Base-by-base conservation (phyloP, 1,284 basidiomycete species). In the Puccinia coronata region DNA sequence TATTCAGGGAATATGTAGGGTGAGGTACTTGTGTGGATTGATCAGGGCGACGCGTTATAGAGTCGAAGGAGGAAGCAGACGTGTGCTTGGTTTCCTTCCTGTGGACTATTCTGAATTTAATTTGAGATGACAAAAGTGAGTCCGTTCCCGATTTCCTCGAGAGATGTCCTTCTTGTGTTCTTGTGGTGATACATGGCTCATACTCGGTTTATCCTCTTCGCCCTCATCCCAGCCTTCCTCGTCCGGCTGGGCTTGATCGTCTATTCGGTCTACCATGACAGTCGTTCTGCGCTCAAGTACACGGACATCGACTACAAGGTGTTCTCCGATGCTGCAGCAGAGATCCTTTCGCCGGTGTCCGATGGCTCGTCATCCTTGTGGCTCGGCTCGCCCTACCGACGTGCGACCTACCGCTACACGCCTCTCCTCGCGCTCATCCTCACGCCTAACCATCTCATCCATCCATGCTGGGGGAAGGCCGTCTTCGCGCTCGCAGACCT, bases 221-320 rank as follows among this genome's bases (percentile, higher is more conserved):
- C 9, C 16, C 43, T 47, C 43, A 47, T 16, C 16, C 9, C 43
- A 47, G 43, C 9, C 43, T 47, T 47, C 9, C 9, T 16, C 16
- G 16, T 47, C 43, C 43, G 43, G 9, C 16, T 16, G 9, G 43
- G 43, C 43, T 16, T 47, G 43, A 47, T 47, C 18, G 63, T 2
- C 20, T 28, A 94, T 86, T 94, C 93, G 85, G 92, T 92, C 87
- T 94, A 93, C 90, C 94, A 95, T 83, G 95, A 96, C 84, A 89
- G 89, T 2, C 90, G 88, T 82, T 92, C 92, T 0, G 85, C 90
- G n/a, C 90, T 99, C 47, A 95, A 95, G 85, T 99, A 98, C 86
- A 99, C 96, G 23, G 96, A 99, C 87, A 89, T 99, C 82, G 96
- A 99, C 87, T 99, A 98, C 87, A 90, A 91, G 59, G 96, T 99